Conservation (phyloP, 495 filamentous ascomycete genomes). For the Hypoxylon rickii region DNA sequence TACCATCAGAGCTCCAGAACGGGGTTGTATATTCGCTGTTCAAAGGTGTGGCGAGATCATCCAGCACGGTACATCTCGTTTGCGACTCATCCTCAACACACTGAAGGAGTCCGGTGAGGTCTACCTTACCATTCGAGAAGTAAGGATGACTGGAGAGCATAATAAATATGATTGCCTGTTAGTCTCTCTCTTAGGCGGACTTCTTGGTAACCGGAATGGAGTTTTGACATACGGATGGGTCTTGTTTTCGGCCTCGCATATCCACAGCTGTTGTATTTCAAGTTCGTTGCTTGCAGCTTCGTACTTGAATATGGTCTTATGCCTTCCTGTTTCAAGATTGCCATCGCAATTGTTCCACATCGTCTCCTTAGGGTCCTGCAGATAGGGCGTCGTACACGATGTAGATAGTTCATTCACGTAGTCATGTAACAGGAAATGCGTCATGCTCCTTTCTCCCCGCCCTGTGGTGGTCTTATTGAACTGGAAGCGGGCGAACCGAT, state of each 20-base stretch:
- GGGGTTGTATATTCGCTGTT: constrained; percentile 22
- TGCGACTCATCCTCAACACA: constrained; percentile 15
- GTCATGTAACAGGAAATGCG: constrained; percentile 17
- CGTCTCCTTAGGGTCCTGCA: constrained; percentile 20
- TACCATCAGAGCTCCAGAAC: constrained; percentile 14
- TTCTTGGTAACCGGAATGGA: background rate
- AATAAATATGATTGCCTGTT: background rate
- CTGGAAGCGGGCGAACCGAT: constrained; percentile 22
- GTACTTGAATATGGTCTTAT: constrained; percentile 27
- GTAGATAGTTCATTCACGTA: constrained; percentile 11
- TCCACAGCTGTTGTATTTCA: constrained; percentile 22
- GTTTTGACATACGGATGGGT: constrained; percentile 26
- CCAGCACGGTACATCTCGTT: constrained; percentile 12
- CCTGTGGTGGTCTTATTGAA: constrained; percentile 21
- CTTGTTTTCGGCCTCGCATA: constrained; percentile 25
- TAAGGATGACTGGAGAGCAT: constrained; percentile 8
- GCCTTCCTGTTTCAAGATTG: background rate
- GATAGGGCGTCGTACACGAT: constrained; percentile 26
- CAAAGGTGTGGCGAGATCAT: constrained; percentile 7
- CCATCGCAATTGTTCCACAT: constrained; percentile 19
- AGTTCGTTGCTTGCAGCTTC: constrained; percentile 4
- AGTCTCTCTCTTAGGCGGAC: background rate
- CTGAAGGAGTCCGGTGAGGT: constrained; percentile 11
- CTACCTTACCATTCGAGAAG: constrained; percentile 22
- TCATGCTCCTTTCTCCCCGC: constrained; percentile 16